A percentile compares a stretch with the other conserved stretches of the same genome.
Conservation (phyloP, 495 filamentous ascomycete genomes). For the Penicillium lividum region DNA sequence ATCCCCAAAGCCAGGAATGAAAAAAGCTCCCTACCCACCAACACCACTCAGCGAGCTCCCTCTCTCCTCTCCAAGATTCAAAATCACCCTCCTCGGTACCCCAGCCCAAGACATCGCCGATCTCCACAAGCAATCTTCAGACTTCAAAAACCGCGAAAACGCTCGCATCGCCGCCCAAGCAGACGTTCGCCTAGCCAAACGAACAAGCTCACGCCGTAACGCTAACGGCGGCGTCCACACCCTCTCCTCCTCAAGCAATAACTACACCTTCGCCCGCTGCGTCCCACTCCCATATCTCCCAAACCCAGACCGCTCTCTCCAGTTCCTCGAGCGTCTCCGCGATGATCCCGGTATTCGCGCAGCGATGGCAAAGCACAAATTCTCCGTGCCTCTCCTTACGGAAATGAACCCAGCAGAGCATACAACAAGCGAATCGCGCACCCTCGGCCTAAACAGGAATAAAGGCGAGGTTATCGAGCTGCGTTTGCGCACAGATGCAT, state of each 20-base stretch:
- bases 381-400: conserved; percentile 82
- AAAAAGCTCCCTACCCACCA: conserved; percentile 63
- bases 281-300: conserved; percentile 80
- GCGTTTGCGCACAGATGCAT: conserved; percentile 84
- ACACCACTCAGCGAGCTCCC: conserved; percentile 32
- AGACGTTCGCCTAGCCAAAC: conserved; percentile 27
- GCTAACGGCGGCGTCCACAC: conserved; percentile 48
- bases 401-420: conserved; percentile 92
- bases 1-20: conserved; percentile 64
- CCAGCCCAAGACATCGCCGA: conserved; percentile 36
- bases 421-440: conserved; percentile 77
- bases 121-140: conserved; percentile 40
- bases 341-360: conserved; percentile 82
- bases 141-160: conserved; percentile 40
- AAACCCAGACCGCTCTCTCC: conserved; percentile 60
- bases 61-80: conserved; percentile 51
- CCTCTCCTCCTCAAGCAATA: conserved; percentile 44
- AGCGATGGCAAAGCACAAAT: conserved; percentile 80
- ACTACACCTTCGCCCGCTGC: conserved; percentile 80
- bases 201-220: conserved; percentile 23
- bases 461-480: conserved; percentile 89
- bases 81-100: conserved; percentile 46
- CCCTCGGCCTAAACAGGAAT: conserved; percentile 86
- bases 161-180: conserved; percentile 24
- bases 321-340: conserved; percentile 76